Conservation (phyloP, 345 rosid species). For the Sonneratia caseolaris region DNA sequence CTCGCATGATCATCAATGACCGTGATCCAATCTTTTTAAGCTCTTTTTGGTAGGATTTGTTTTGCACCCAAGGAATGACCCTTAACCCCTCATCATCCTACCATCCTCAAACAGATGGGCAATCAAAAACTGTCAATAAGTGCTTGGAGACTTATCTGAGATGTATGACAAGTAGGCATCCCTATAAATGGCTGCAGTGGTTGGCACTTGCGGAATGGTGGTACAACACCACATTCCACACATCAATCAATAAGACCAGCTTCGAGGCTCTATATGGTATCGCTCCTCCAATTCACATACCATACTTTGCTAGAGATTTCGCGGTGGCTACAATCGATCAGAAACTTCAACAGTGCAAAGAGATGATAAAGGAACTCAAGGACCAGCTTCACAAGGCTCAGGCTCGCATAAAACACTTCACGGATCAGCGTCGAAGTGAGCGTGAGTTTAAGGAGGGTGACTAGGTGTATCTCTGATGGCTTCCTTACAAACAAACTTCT, state of each 20-base stretch:
- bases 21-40: background rate
- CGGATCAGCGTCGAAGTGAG: background rate
- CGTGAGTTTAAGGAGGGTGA: background rate
- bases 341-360: background rate
- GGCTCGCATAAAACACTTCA: background rate
- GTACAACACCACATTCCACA: background rate
- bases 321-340: background rate
- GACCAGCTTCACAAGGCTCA: background rate
- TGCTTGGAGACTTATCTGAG: background rate
- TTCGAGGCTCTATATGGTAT: constrained; percentile 3
- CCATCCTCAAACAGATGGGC: constrained; percentile 1
- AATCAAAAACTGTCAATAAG: constrained; percentile 1
- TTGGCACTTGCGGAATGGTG: constrained; percentile 3
- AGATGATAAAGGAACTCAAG: background rate
- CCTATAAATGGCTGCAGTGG: background rate
- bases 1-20: background rate
- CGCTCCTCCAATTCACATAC: background rate
- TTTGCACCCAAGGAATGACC: background rate
- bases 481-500: background rate
- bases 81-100: background rate
- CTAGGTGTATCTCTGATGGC: background rate
- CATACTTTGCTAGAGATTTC: background rate
- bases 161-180: background rate
- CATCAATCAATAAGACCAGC: background rate
- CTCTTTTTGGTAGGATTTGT: background rate